Conservation (phyloP, 2,329 filamentous ascomycete genomes). For the Apiospora aurea region DNA sequence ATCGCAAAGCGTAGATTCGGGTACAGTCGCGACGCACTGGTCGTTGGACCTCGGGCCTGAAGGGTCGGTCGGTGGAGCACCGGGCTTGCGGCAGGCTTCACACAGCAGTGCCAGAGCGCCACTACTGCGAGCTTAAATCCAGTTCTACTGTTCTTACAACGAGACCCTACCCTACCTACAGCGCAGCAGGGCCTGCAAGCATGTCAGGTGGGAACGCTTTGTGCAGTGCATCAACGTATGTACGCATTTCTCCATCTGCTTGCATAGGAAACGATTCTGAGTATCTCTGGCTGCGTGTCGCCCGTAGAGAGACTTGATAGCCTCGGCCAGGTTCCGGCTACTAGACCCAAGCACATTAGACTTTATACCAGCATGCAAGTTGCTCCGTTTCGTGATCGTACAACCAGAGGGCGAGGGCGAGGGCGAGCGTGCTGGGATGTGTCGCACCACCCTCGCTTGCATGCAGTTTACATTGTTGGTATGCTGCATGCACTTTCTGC, state of each 20-base stretch:
- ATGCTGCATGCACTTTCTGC: background rate
- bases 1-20: background rate
- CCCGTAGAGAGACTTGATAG: background rate
- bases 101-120: background rate
- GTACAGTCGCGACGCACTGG: background rate
- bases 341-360: background rate
- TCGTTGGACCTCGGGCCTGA: constrained; percentile 2
- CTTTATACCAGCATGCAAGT: background rate
- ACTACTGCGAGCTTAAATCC: constrained; percentile 20
- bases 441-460: constrained; percentile 5
- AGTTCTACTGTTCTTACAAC: background rate
- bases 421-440: background rate
- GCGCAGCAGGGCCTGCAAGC: background rate
- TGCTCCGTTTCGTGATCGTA: background rate
- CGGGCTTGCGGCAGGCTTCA: constrained; percentile 19
- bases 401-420: background rate
- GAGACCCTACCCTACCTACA: background rate
- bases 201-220: background rate
- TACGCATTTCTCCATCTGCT: background rate
- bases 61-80: constrained; percentile 6
- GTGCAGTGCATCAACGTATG: background rate
- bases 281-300: background rate
- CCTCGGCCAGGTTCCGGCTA: background rate
- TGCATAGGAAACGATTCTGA: no score
- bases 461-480: background rate